Base-by-base conservation (phyloP, 2,329 filamentous ascomycete species). In the Chlorencoelia australis region DNA sequence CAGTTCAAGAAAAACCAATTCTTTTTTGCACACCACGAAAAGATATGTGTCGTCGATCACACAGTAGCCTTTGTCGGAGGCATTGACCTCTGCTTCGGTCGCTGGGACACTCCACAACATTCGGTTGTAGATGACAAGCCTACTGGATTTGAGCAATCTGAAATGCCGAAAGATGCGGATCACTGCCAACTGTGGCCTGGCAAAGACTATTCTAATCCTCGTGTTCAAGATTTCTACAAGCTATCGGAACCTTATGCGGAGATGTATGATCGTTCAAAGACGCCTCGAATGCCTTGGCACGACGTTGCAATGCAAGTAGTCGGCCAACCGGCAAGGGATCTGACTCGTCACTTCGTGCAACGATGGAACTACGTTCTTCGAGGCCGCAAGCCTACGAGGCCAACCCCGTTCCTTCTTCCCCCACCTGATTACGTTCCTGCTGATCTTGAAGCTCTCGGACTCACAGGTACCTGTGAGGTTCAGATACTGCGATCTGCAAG, bases 1-100 rank as follows among this genome's bases (percentile, higher is more conserved):
- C 91, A 98, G 60, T 88, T 96, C 62, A 84, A 94, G 54, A 94
- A 98, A 63, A 96, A 96, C 53, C 94, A 94, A 30, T 98, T 98
- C 65, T 98, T 98, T 67, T 98, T 93, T 69, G 91, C 91, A 1
- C 91, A 98, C 56, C 91, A 98, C 61, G 91, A 98, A 59, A 98
- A 98, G 62, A 73, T 98, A n/a, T 89, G 87, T 53, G 78, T 98
- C 26, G 83, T 98, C 13, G 91, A 98, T 56, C 91, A 96, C 54
- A 91, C 89, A 36, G 78, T 96, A 33, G 91, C 89, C 8, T 96
- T 98, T 58, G 79, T 94, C 32, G 91, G 91, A 42, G 91, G 91
- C 22, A 85, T 98, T 44, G 91, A 98, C 64, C 68, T 98, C 15
- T 98, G 91, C 61, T 95, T 96, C 58, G 91, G 91, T 30, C 76